Evolutionary conservation across 2,329 filamentous ascomycete species (phyloP).

Genomic region (Penicillium verrucosum): DNA sequence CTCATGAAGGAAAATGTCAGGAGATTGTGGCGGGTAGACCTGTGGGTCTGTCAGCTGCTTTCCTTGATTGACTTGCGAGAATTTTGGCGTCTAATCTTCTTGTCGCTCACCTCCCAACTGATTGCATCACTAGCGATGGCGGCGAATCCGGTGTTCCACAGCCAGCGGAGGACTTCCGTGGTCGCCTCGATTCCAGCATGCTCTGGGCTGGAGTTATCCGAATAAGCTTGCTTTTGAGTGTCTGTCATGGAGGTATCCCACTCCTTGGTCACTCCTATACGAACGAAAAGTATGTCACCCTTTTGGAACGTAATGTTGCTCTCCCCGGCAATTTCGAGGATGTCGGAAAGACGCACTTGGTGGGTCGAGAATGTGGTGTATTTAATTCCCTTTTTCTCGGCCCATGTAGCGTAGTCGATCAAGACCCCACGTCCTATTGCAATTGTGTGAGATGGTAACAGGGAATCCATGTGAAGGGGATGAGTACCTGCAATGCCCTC

Average conservation of each 20-base stretch:
- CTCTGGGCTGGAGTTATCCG: conserved; percentile 39
- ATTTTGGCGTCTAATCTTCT: neutral
- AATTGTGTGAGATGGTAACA: neutral
- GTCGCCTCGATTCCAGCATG: conserved; percentile 51
- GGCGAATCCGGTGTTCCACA: conserved; percentile 57
- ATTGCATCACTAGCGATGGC: conserved; percentile 59
- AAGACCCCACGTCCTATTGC: conserved; percentile 49
- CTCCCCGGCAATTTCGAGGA: conserved; percentile 42
- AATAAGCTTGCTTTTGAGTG: conserved; percentile 30
- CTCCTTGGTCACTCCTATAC: conserved; percentile 42
- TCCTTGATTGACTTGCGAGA: neutral
- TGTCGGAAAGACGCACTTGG: conserved; percentile 35
- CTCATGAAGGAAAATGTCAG: conserved; percentile 45
- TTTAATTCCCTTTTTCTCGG: conserved; percentile 38
- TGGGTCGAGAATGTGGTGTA: conserved; percentile 44
- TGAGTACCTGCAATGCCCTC: conserved; percentile 45
- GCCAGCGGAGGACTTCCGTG: conserved; percentile 53
- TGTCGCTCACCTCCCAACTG: conserved; percentile 49
- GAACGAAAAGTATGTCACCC: conserved; percentile 55
- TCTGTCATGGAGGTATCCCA: conserved; percentile 42
- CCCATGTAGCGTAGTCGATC: conserved; percentile 51
- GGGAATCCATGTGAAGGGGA: neutral
- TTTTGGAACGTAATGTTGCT: conserved; percentile 45
- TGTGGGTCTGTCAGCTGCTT: conserved; percentile 12
- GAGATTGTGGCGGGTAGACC: conserved; percentile 43